A percentile compares a stretch with the other conserved stretches of the same genome.
Conservation (phyloP, 1,284 basidiomycete species). For the Trichosporon coremiiforme region DNA sequence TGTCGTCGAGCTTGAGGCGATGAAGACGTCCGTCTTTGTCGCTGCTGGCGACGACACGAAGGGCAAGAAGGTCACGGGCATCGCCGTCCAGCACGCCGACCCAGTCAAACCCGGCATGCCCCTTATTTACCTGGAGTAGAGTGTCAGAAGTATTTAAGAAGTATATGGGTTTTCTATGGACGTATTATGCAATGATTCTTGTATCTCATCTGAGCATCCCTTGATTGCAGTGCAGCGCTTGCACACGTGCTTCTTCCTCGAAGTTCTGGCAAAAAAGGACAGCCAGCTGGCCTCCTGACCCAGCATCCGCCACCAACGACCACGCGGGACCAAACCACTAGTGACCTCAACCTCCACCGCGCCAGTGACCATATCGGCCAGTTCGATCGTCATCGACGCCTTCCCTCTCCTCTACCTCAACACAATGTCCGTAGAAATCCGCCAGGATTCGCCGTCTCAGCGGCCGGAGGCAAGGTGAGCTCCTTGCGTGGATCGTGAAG, state of each 20-base stretch:
- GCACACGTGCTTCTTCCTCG: no score
- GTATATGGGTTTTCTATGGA: background rate
- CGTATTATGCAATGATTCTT: background rate
- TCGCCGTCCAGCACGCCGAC: slow-evolving; percentile 39
- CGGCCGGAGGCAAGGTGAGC: slow-evolving; percentile 6
- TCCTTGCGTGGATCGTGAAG: background rate
- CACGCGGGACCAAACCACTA: slow-evolving; percentile 1
- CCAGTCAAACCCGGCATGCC: slow-evolving; percentile 25
- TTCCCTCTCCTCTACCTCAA: background rate
- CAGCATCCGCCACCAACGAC: background rate
- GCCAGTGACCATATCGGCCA: background rate
- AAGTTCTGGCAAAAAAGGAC: no score
- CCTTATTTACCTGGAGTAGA: slow-evolving; percentile 29
- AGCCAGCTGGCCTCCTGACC: background rate
- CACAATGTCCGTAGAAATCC: slow-evolving; percentile 14
- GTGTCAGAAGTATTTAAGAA: background rate
- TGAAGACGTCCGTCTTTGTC: slow-evolving; percentile 62
- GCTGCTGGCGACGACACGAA: slow-evolving; percentile 43
- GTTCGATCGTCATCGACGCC: background rate
- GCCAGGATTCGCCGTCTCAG: slow-evolving; percentile 10
- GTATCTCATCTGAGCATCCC: background rate
- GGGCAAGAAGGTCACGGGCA: slow-evolving; percentile 39
- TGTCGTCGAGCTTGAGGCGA: slow-evolving; percentile 65
- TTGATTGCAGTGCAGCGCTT: no score
- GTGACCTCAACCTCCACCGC: background rate